Percentiles rank a stretch among this genome's conserved stretches.
phyloP scores from a whole-genome alignment of 176 grass and related monocot genomes.

The Aegilops umbellulata region DNA sequence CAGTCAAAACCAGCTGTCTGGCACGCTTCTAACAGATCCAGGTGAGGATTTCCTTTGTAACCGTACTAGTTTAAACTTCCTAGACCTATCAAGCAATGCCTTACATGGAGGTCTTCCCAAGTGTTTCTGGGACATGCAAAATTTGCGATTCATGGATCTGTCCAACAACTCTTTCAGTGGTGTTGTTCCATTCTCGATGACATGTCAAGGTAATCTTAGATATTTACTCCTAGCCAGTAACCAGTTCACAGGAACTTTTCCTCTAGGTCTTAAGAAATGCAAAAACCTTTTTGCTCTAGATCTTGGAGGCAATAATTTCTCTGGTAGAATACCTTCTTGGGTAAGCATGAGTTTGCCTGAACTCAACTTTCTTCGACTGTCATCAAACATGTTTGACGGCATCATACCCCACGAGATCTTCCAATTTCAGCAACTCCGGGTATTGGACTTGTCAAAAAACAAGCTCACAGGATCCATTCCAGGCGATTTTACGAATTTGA shows the following conservation, averaged over 20 bases:
- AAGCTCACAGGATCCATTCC: not conserved
- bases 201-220: not conserved
- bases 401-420: not conserved
- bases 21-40: not conserved
- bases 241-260: not conserved
- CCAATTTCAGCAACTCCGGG: not conserved
- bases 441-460: not conserved
- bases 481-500: not conserved
- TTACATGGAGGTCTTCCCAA: not conserved
- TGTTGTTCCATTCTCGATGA: not conserved
- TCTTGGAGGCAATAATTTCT: not conserved
- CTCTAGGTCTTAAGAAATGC: not conserved
- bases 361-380: not conserved
- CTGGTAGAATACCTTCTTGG: not conserved
- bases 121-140: not conserved
- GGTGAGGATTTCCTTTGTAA: not conserved
- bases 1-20: not conserved
- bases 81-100: not conserved
- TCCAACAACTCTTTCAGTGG: not conserved
- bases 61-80: accelerated
- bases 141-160: not conserved
- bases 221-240: not conserved
- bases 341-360: not conserved
- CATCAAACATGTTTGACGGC: not conserved
- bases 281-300: not conserved